Percentiles rank a stretch among this genome's conserved stretches.
These are phyloP conservation scores for Pseudogymnoascus sp. DNA, from an alignment of 2,329 filamentous ascomycete genomes.

Conservation along the genomic window DNA sequence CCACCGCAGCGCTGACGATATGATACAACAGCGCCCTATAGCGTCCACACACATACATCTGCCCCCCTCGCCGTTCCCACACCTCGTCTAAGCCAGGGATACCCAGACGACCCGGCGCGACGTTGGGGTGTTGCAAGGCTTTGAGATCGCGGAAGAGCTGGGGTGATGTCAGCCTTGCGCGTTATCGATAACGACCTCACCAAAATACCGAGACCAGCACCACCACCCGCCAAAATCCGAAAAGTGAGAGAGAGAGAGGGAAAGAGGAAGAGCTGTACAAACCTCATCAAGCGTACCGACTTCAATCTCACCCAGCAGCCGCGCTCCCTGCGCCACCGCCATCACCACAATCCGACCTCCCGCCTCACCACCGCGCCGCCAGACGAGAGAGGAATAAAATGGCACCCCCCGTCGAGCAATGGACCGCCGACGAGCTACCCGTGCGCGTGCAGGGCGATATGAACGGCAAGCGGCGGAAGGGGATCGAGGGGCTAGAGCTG, in stretches of 20 bases:
- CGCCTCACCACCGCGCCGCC: not conserved
- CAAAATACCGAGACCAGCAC: not conserved
- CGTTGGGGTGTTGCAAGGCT: not conserved
- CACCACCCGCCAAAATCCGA: conserved; percentile 1
- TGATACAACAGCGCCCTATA: conserved; percentile 48
- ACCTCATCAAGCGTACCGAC: conserved; percentile 53
- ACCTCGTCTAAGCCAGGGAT: conserved; percentile 41
- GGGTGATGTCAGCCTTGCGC: not conserved
- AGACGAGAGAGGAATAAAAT: conserved; percentile 29
- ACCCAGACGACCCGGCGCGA: not conserved
- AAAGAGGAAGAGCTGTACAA: conserved; percentile 12
- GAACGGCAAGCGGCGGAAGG: conserved; percentile 31
- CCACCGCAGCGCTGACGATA: conserved; percentile 44
- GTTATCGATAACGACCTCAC: conserved; percentile 6
- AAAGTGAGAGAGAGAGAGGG: not conserved
- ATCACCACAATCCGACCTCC: conserved; percentile 5
- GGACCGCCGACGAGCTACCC: conserved; percentile 44
- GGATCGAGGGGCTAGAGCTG: conserved; percentile 45
- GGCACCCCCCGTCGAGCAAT: conserved; percentile 50
- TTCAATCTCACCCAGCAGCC: conserved; percentile 47
- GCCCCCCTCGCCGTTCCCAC: conserved; percentile 36
- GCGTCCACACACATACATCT: conserved; percentile 44
- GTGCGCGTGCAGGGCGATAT: conserved; percentile 33
- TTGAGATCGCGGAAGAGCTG: conserved; percentile 17
- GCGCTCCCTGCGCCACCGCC: conserved; percentile 32